Base-by-base conservation (phyloP, 495 filamentous ascomycete species). In the Talaromyces wortmannii region DNA sequence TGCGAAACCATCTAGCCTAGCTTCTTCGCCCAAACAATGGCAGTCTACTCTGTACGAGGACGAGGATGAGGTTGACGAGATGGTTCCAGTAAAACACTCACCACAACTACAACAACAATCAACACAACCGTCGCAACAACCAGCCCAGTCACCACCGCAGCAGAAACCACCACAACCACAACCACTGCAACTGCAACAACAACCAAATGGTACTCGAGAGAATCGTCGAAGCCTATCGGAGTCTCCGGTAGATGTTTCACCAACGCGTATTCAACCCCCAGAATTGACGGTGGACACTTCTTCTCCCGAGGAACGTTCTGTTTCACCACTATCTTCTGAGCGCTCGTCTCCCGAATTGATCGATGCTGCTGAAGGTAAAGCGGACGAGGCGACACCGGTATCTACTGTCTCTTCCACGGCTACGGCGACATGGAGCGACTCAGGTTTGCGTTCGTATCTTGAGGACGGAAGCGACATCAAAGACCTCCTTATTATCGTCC, bases 381-480 rank as follows among this genome's bases (percentile, higher is more conserved):
- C 46, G 15, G 61, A 55, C 46, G 69, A 72, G 30, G 61, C 63
- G 47, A 60, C 68, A 11, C 63, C 67, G 23, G 70, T 67, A n/a
- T 75, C 77, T n/a, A 63, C 75, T 43, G 69, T 72, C 1, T 70
- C 67, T 0, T 64, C 68, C 59, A 61, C 68, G 50, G 70, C 68
- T 30, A 66, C 68, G 18, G 66, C 69, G 44, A 74, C 86, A 0
- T 98, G 94, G 94, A 91, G 86, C 60, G 94, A 96, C 67, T 78
- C 85, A 56, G 86, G 81, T 59, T 78, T 98, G 36, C 82, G 90
- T 47, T 85, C 88, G 16, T 98, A 96, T 71, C 84, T 97, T 60
- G 92, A 97, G 57, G 91, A 94, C 61, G 87, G 88, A 45, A 86
- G 81, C n/a, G 91, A 96, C 57, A 88, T 98, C 59, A 83, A 89